These are phyloP conservation scores for Pythium brassicae DNA, from an alignment of 352 stramenopile species.

Conservation along the genomic window DNA sequence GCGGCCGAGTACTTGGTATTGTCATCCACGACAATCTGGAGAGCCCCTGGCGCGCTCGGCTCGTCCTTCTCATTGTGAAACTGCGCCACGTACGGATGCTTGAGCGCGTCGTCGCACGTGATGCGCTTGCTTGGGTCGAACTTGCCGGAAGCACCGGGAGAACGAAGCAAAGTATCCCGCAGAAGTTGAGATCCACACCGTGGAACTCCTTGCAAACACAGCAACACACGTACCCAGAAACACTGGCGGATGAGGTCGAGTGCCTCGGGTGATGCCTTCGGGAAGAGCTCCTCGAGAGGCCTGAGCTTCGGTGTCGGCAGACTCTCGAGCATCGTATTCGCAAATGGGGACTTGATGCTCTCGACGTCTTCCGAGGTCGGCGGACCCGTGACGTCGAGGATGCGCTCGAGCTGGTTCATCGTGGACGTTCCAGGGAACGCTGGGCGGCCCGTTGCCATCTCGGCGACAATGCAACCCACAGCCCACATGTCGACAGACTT, in stretches of 20 bases:
- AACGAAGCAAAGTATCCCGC: neutral
- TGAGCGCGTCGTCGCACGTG: conserved; percentile 80
- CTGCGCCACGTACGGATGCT: conserved; percentile 92
- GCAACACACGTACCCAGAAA: conserved; percentile 56
- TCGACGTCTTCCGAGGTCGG: conserved; percentile 89
- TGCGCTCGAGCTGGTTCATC: conserved; percentile 97
- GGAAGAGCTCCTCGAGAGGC: conserved; percentile 84
- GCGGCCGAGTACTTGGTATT: conserved; percentile 93
- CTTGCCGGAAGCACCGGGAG: conserved; percentile 19
- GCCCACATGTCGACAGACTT: conserved; percentile 94
- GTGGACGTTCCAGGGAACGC: conserved; percentile 94
- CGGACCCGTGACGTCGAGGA: conserved; percentile 91
- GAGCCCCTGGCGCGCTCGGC: conserved; percentile 50
- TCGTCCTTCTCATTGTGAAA: conserved; percentile 97
- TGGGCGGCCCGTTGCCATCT: conserved; percentile 91
- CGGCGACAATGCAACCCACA: conserved; percentile 91
- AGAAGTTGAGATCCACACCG: neutral
- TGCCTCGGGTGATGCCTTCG: conserved; percentile 80
- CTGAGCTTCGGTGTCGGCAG: conserved; percentile 74
- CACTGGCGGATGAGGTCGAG: conserved; percentile 88
- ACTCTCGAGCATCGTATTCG: conserved; percentile 92
- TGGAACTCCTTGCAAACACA: neutral
- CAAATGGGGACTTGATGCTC: conserved; percentile 91
- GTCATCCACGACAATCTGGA: conserved; percentile 90
- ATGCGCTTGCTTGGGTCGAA: conserved; percentile 93